A percentile compares a stretch with the other conserved stretches of the same genome.
Conservation (phyloP, 768 basidiomycete species). For the Suillus weaverae region DNA sequence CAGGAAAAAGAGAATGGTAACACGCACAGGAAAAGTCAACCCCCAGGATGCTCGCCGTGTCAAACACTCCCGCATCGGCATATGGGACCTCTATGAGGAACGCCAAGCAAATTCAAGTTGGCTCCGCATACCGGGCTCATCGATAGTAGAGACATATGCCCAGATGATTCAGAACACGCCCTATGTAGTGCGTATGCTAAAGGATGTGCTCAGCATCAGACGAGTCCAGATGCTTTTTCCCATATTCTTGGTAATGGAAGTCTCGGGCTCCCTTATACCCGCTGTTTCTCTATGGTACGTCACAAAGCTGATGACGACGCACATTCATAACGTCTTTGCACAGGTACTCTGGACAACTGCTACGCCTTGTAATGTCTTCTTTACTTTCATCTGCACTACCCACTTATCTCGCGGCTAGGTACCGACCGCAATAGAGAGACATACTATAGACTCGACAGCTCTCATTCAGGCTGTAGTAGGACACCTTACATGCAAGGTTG, state of each 20-base stretch:
- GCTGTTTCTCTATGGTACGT: slow-evolving; percentile 61
- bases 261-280: slow-evolving; percentile 53
- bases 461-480: slow-evolving; percentile 57
- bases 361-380: slow-evolving; percentile 53
- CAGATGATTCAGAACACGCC: slow-evolving; percentile 52
- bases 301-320: not conserved
- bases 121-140: slow-evolving; percentile 39
- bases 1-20: slow-evolving; percentile 4
- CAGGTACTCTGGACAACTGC: slow-evolving; percentile 68
- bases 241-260: slow-evolving; percentile 45
- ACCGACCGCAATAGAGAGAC: slow-evolving; percentile 62
- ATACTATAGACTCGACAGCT: slow-evolving; percentile 54
- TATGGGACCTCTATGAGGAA: slow-evolving; percentile 80
- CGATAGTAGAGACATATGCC: slow-evolving; percentile 46
- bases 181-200: slow-evolving; percentile 66
- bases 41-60: slow-evolving; percentile 36
- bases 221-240: slow-evolving; percentile 51
- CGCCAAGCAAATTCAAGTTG: slow-evolving; percentile 34
- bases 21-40: slow-evolving; percentile 31
- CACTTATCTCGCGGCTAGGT: slow-evolving; percentile 41
- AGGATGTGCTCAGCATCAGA: slow-evolving; percentile 54
- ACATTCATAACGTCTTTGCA: not conserved
- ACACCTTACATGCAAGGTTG: slow-evolving; percentile 51
- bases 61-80: slow-evolving; percentile 38
- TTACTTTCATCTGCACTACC: slow-evolving; percentile 9